Percentiles rank a stretch among this genome's conserved stretches.
Conservation (phyloP, 805 yeast species). For the Metahyphopichia silvanorum region DNA sequence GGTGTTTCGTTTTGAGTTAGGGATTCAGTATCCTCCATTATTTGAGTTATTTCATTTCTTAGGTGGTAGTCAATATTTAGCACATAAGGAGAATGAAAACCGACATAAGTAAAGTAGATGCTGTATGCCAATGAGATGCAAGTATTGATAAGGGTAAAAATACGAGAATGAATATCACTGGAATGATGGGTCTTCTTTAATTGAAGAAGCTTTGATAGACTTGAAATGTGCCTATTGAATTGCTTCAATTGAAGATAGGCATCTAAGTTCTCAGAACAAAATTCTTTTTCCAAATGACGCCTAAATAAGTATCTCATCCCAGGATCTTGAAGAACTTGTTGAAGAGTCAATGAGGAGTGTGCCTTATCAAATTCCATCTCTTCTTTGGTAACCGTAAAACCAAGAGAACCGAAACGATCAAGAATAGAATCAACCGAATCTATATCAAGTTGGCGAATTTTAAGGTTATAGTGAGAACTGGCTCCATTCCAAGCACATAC, state of each 20-base stretch:
- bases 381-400: too few relatives aligned
- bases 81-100: conserved; percentile 64
- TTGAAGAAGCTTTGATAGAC: conserved; percentile 36
- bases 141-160: conserved; percentile 39
- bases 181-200: conserved; percentile 9
- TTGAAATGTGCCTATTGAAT: conserved; percentile 45
- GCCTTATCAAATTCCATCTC: too few relatives aligned
- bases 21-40: conserved; percentile 10
- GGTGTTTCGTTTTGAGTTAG: neutral
- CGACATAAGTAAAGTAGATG: conserved; percentile 63
- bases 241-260: conserved; percentile 60
- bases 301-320: conserved; percentile 69
- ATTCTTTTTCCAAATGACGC: conserved; percentile 58
- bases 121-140: conserved; percentile 61
- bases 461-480: neutral
- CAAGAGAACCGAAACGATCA: neutral
- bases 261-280: conserved; percentile 75
- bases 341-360: too few relatives aligned
- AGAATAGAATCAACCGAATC: neutral
- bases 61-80: conserved; percentile 62
- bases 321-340: conserved; percentile 62
- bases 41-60: conserved; percentile 38
- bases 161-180: conserved; percentile 3
- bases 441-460: neutral
- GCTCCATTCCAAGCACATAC: conserved; percentile 30